These are phyloP conservation scores for Calocera cornea DNA, from an alignment of 768 basidiomycete species.

Conservation along the genomic window DNA sequence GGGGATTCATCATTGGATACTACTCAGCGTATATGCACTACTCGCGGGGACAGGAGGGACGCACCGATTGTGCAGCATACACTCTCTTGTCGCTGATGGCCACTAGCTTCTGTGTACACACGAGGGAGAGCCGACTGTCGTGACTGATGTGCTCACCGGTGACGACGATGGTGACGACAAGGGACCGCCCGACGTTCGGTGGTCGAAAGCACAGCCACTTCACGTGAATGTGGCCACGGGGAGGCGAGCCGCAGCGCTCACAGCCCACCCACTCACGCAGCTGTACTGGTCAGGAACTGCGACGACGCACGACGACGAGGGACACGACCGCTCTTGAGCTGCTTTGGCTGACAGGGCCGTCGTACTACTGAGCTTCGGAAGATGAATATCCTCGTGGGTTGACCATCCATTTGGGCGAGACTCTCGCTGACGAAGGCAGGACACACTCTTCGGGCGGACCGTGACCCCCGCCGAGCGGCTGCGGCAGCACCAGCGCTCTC, in stretches of 20 bases:
- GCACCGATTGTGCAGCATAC: not conserved
- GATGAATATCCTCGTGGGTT: constrained; percentile 31
- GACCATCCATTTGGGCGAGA: not conserved
- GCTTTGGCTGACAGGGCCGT: not conserved
- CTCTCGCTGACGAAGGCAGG: constrained; percentile 36
- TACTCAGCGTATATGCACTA: no score
- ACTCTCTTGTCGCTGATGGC: not conserved
- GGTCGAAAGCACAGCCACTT: not conserved
- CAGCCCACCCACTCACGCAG: not conserved
- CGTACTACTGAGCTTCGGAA: not conserved
- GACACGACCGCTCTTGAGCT: not conserved
- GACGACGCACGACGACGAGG: not conserved
- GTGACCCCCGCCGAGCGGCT: constrained; percentile 93
- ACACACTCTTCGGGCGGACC: constrained; percentile 86
- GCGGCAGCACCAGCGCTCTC: constrained; percentile 88
- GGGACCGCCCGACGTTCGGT: no score
- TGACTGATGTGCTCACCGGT: not conserved
- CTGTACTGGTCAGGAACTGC: not conserved
- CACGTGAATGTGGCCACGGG: not conserved
- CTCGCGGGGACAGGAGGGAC: not conserved
- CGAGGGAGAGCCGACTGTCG: constrained; percentile 8
- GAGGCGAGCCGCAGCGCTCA: not conserved
- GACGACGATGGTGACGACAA: constrained; percentile 8
- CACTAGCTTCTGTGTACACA: constrained; percentile 4
- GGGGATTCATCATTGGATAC: not conserved